Conservation (phyloP, 257 asterid genomes). For the Ballota nigra region DNA sequence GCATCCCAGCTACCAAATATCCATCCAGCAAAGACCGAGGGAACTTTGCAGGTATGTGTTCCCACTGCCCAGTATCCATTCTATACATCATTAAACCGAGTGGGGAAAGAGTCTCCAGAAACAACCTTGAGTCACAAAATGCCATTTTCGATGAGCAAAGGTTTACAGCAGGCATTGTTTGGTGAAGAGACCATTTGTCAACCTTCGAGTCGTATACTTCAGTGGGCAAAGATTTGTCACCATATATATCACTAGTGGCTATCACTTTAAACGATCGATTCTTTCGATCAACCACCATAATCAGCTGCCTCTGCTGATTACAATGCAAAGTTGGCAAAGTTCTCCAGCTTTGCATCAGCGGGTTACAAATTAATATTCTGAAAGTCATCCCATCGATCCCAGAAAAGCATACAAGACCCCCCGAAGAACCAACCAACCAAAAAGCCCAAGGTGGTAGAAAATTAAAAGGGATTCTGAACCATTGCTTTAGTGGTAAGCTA, state of each 20-base stretch:
- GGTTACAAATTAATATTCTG: slow-evolving; percentile 85
- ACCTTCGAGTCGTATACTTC: slow-evolving; percentile 90
- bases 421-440: slow-evolving; percentile 98
- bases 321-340: slow-evolving; percentile 83
- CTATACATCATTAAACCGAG: slow-evolving; percentile 93
- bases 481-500: slow-evolving; percentile 92
- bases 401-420: slow-evolving; percentile 91
- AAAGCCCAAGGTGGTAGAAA: slow-evolving; percentile 94
- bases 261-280: slow-evolving; percentile 77
- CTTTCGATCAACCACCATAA: slow-evolving; percentile 84
- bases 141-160: slow-evolving; percentile 99
- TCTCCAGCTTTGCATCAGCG: slow-evolving; percentile 87
- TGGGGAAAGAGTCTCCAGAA: slow-evolving; percentile 90
- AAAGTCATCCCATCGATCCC: slow-evolving; percentile 80
- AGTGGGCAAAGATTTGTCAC: slow-evolving; percentile 82
- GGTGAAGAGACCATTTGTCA: slow-evolving; percentile 80
- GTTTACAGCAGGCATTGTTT: slow-evolving; percentile 93
- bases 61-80: slow-evolving; percentile 89
- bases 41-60: slow-evolving; percentile 92
- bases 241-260: slow-evolving; percentile 88
- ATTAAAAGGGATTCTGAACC: slow-evolving; percentile 89
- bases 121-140: slow-evolving; percentile 84
- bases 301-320: slow-evolving; percentile 91
- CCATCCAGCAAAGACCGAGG: slow-evolving; percentile 95
- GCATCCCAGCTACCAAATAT: slow-evolving; percentile 89